Evolutionary conservation across 768 basidiomycete genomes (phyloP), one percentile per base, ranked within the genome.

Genomic region (Termitomyces sp.): DNA sequence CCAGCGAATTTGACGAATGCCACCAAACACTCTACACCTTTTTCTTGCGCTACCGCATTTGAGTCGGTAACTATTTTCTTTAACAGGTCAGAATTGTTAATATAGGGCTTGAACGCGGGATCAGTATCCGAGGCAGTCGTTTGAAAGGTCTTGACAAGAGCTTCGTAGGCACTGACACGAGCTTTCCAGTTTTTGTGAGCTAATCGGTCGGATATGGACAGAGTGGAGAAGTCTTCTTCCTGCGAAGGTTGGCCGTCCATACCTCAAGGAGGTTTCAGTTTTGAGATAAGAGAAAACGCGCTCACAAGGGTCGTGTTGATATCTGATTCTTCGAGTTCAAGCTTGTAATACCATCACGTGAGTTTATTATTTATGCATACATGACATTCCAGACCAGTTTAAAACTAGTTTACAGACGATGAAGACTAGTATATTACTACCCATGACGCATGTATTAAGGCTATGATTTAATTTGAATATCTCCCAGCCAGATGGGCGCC

Each of bases 131-230:
- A 94, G 64, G 88, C 88, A 50, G 94, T 94, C 45, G 84, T 88
- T 67, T 87, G 85, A 71, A 97, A 97, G 57, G 83, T 86, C 73
- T 90, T 88, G 76, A 88, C 84, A 62, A 98, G 83, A 22, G 88
- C 74, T 68, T 92, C 90, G 72, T 98, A 99, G 60, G 84, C 97
- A 70, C 85, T 93, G 66, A 96, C 84, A 64, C 97, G 87, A 57
- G 97, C 97, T 74, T 98, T 98, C 97, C 97, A 99, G 70, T 96
- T 96, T 81, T 98, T 98, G 79, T 98, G 93, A 6, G 83, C 75
- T 56, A 96, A 86, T 46, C 95, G 73, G 63, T 96, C 93, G 13
- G 82, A 72, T 48, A 97, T 81, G 22, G 92, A 76, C 51, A 98
- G 80, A 29, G 79, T 68, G 45, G 86, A 86, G 71, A 95, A 98